phyloP scores from a whole-genome alignment of 495 filamentous ascomycete genomes.

The Xylaria curta region DNA sequence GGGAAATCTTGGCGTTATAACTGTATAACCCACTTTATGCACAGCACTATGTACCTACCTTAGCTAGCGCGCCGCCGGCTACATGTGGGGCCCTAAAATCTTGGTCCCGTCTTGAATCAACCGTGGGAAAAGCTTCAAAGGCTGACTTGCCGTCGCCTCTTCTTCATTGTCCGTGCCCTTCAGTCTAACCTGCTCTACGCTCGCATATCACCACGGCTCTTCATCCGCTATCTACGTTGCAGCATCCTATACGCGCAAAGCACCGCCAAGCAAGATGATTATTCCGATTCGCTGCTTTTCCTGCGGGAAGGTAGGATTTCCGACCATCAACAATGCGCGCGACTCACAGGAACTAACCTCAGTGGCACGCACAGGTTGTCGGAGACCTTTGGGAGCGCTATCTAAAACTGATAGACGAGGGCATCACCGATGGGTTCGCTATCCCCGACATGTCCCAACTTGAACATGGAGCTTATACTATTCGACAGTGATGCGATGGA shows the following conservation, averaged over 20 bases:
- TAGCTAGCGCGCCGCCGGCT: conserved; percentile 1
- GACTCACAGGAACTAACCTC: conserved; percentile 23
- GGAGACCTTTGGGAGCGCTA: conserved; percentile 98
- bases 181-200: not conserved
- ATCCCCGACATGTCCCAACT: not conserved
- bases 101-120: conserved; percentile 3
- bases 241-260: not conserved
- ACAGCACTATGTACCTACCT: not conserved
- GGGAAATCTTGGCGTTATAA: not conserved
- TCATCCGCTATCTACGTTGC: not conserved
- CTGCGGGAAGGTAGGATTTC: conserved; percentile 84
- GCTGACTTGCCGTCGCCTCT: not conserved
- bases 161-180: not conserved
- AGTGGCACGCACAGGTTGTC: conserved; percentile 69
- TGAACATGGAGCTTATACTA: conserved; percentile 22
- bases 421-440: conserved; percentile 75
- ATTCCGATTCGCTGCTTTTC: conserved; percentile 98
- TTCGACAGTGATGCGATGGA: conserved; percentile 85
- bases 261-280: conserved; percentile 73
- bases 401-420: conserved; percentile 80
- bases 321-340: conserved; percentile 11
- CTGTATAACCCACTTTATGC: not conserved
- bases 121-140: conserved; percentile 19
- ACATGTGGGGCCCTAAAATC: conserved; percentile 22
- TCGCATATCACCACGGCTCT: not conserved